A percentile compares a stretch with the other conserved stretches of the same genome.
Conservation (phyloP, 176 grass and related monocot species). For the Aegilops bicornis region DNA sequence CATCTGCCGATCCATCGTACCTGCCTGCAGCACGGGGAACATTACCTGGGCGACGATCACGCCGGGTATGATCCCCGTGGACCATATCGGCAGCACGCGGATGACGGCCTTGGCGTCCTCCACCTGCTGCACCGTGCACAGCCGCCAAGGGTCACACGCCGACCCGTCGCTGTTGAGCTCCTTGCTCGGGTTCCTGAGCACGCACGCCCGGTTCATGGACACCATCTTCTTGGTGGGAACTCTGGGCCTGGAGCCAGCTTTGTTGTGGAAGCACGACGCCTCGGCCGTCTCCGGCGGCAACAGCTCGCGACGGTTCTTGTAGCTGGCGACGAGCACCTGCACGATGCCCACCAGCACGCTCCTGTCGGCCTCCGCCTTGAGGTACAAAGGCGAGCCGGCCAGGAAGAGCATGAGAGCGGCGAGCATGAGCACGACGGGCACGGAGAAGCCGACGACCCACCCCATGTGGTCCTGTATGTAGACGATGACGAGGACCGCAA, state of each 20-base stretch:
- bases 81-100: slow-evolving; percentile 75
- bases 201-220: slow-evolving; percentile 62
- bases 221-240: slow-evolving; percentile 41
- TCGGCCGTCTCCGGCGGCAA: slow-evolving; percentile 34
- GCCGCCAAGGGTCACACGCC: slow-evolving; percentile 28
- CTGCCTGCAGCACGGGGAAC: slow-evolving; percentile 68
- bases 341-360: slow-evolving; percentile 45
- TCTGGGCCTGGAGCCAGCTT: slow-evolving; percentile 14
- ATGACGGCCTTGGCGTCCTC: slow-evolving; percentile 58
- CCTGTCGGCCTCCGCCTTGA: slow-evolving; percentile 37
- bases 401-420: slow-evolving; percentile 47
- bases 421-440: slow-evolving; percentile 63
- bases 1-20: slow-evolving; percentile 44
- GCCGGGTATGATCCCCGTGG: slow-evolving; percentile 53
- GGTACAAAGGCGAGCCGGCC: slow-evolving; percentile 46
- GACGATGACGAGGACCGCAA: slow-evolving; percentile 44
- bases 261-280: slow-evolving; percentile 30
- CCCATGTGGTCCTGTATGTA: slow-evolving; percentile 61
- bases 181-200: slow-evolving; percentile 41
- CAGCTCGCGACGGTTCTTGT: slow-evolving; percentile 39
- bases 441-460: slow-evolving; percentile 58
- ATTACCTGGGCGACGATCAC: slow-evolving; percentile 41
- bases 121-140: slow-evolving; percentile 82
- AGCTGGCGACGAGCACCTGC: slow-evolving; percentile 52
- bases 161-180: slow-evolving; percentile 20